Percentiles rank a stretch among this genome's conserved stretches.
phyloP scores from a whole-genome alignment of 2,329 filamentous ascomycete genomes.

The Thyridium curvatum region DNA sequence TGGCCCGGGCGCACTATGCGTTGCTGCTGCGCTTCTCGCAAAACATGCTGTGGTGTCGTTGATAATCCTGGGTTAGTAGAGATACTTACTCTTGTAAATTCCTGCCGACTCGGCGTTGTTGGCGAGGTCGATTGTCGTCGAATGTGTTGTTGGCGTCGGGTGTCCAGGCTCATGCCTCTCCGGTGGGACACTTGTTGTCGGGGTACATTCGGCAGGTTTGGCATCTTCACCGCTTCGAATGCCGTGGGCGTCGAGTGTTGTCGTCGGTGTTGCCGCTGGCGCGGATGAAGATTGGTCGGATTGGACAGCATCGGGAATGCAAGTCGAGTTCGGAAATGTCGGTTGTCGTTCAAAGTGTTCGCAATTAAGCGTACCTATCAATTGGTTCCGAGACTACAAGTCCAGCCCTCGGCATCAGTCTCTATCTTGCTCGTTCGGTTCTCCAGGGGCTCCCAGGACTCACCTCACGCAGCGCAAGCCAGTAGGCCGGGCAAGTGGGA shows the following conservation, averaged over 20 bases:
- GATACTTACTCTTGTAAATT: conserved; percentile 46
- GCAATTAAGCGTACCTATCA: conserved; percentile 40
- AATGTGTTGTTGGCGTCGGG: conserved; percentile 50
- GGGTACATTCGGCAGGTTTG: conserved; percentile 54
- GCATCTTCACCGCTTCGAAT: conserved; percentile 69
- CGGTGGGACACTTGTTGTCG: conserved; percentile 53
- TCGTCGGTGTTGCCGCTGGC: conserved; percentile 72
- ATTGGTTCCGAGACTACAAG: conserved; percentile 20
- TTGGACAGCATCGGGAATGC: conserved; percentile 26
- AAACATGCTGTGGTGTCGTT: conserved; percentile 65
- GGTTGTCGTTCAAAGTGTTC: conserved; percentile 28
- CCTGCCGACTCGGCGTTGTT: conserved; percentile 28
- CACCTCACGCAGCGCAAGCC: conserved; percentile 83
- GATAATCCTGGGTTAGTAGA: conserved; percentile 49
- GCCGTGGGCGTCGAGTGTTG: conserved; percentile 79
- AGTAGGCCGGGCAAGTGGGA: conserved; percentile 62
- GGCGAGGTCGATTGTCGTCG: conserved; percentile 15
- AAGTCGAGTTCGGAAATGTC: conserved; percentile 20
- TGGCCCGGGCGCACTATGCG: conserved; percentile 73
- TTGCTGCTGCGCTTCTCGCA: conserved; percentile 89
- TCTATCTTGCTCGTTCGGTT: background rate
- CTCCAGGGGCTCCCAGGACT: conserved; percentile 21
- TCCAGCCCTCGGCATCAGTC: conserved; percentile 2
- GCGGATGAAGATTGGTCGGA: conserved; percentile 62
- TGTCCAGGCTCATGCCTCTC: conserved; percentile 80